Base-by-base conservation (phyloP, 1,139 yeast genomes). In the Wickerhamomyces sp. region DNA sequence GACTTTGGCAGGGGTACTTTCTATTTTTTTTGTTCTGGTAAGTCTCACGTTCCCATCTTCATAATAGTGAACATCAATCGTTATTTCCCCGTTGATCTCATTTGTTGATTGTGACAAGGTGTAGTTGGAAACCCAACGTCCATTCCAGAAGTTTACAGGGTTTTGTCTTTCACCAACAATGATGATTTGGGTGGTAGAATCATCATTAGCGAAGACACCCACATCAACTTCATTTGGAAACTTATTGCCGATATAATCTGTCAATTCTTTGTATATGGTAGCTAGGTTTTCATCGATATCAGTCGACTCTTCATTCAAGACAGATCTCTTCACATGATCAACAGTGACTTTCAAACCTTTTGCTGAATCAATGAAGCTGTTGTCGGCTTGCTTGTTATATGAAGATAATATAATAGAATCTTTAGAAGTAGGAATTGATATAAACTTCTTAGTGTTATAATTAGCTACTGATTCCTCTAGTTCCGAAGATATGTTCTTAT, bases 41-140 rank as follows among this genome's bases (percentile, higher is more conserved):
- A 92, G 74, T 37, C 94, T 72, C 17, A 92, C 97, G 55, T 92
- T 92, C 24, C 98, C 98, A 52, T 92, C 97, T 64, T 92, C 98
- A 59, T 76, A 92, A 63, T 90, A 92, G 61, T 92, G 98, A 33
- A 90, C 84, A 49, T 86, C 92, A 31, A 89, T 73, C 29, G 64
- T 63, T 26, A 88, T 69, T 13, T 60, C 56, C 6, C 95, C 96
- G 2, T 53, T 51, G 13, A 84, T 51, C 8, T 58, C 41, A 0
- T 64, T 61, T 3, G 63, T 59, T 1, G 58, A 44, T 4, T 48
- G 35, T 44, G 70, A 61, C 36, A 75, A 64, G 5, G 64, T 56
- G 59, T 87, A 92, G 49, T 70, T 68, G 0, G 95, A 79, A 40
- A 72, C 74, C 97, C 97, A 90, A 59, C 80, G 78, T 8, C 97